These are phyloP conservation scores for Entelexis paramagnoliae DNA, from an alignment of 1,139 yeast genomes.

Conservation along the genomic window DNA sequence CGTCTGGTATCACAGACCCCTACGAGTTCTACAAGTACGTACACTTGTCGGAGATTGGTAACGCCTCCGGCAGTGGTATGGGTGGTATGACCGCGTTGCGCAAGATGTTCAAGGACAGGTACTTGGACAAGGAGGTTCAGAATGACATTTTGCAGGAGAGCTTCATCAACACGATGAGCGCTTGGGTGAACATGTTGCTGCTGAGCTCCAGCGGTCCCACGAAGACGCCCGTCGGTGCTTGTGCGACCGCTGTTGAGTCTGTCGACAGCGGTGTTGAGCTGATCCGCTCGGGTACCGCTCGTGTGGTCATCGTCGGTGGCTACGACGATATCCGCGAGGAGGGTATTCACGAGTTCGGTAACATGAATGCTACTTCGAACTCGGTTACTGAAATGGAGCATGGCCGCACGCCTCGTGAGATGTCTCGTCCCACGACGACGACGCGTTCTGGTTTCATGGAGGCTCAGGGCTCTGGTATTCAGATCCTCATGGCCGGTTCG, in stretches of 20 bases:
- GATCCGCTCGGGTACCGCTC: constrained; percentile 84
- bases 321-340: constrained; percentile 99
- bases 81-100: constrained; percentile 96
- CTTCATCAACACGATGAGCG: constrained; percentile 96
- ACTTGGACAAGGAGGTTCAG: constrained; percentile 83
- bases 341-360: constrained; percentile 94
- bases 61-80: constrained; percentile 99
- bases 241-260: constrained; percentile 98
- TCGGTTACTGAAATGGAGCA: constrained; percentile 76
- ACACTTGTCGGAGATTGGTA: constrained; percentile 96
- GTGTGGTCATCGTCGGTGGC: constrained; percentile 95
- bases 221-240: constrained; percentile 98
- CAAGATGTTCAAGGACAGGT: constrained; percentile 96
- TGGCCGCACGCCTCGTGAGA: constrained; percentile 96
- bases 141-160: constrained; percentile 96
- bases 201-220: constrained; percentile 98
- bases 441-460: constrained; percentile 98
- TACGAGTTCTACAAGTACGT: constrained; percentile 97
- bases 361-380: constrained; percentile 97
- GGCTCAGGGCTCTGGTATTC: constrained; percentile 99
- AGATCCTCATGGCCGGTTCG: constrained; percentile 89
- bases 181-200: constrained; percentile 98
- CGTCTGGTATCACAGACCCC: constrained; percentile 95
- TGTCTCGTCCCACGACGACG: constrained; percentile 97
- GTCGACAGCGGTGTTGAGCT: constrained; percentile 94